Evolutionary conservation across 495 filamentous ascomycete genomes (phyloP), one percentile per base, ranked within the genome.

Genomic region (Chaetomium fimeti): DNA sequence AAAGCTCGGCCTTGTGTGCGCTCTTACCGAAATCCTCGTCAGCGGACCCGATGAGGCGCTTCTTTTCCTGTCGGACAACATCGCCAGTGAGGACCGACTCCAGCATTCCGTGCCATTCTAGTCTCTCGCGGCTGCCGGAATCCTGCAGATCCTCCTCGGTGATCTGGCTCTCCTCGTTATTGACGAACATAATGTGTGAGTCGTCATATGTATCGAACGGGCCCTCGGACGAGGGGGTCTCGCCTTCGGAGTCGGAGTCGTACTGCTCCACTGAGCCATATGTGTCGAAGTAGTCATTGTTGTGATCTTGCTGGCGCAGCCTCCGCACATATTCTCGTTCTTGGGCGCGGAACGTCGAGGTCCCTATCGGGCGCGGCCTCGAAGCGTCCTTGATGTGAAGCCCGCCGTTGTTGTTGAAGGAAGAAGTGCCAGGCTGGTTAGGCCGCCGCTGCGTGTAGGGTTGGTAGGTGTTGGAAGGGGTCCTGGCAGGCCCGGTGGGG

Each of bases 51-150:
- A 93, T 91, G 67, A 98, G 77, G 36, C 94, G 85, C 71, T 96
- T 94, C 79, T 98, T 98, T 78, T 98, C 94, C 75, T 98, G 94
- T 66, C 91, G 90, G 25, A 98, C 93, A 13, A 98, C 95, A 74
- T 98, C 94, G 57, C 94, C 94, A 42, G 93, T 98, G 67, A 98
- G 77, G 4, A 98, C 94, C 1, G 91, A 93, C 29, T 93, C 91
- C 45, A 98, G 80, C 94, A 98, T 98, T 5, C 91, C 89, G 77
- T 98, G 93, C 94, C 94, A 98, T 76, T 98, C 95, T 29, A 98
- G 79, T 43, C 94, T 82, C 75, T 98, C 94, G 58, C 94, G 85
- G 71, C 94, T 98, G 67, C 85, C 87, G 1, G 91, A 89, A 67
- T 95, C 89, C 78, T 88, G 89, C 40, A 97, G 79, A 73, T 98